Conservation (phyloP, 768 basidiomycete species). For the Boletus coccyginus region DNA sequence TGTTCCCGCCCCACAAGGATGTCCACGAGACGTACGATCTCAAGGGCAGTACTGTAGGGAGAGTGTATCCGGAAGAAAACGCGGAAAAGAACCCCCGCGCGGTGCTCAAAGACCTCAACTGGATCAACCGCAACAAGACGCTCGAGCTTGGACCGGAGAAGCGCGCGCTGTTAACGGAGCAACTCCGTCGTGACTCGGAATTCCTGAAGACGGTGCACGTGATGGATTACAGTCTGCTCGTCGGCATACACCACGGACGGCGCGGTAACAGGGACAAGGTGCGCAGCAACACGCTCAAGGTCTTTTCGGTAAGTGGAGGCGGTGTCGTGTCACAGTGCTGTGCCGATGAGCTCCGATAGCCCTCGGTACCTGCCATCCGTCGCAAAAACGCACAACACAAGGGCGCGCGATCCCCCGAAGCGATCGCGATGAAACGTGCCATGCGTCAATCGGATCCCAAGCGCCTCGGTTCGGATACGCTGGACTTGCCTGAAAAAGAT, state of each 20-base stretch:
- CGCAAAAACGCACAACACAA: slow-evolving; percentile 60
- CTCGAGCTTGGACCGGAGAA: slow-evolving; percentile 97
- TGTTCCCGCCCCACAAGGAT: slow-evolving; percentile 96
- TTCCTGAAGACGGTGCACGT: slow-evolving; percentile 80
- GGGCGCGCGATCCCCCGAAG: slow-evolving; percentile 62
- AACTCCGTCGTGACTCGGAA: slow-evolving; percentile 83
- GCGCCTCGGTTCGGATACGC: slow-evolving; percentile 50
- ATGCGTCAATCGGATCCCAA: slow-evolving; percentile 83
- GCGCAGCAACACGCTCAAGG: slow-evolving; percentile 84
- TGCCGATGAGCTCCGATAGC: slow-evolving; percentile 40
- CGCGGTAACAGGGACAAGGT: slow-evolving; percentile 92
- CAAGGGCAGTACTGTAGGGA: slow-evolving; percentile 90
- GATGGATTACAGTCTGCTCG: slow-evolving; percentile 95
- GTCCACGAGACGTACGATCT: slow-evolving; percentile 97
- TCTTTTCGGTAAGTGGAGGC: slow-evolving; percentile 73
- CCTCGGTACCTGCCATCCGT: slow-evolving; percentile 63
- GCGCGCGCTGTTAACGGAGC: slow-evolving; percentile 84
- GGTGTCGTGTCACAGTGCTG: background rate
- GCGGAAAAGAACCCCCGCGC: slow-evolving; percentile 75
- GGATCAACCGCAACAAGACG: slow-evolving; percentile 76
- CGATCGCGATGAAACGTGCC: slow-evolving; percentile 80
- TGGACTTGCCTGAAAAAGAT: slow-evolving; percentile 62
- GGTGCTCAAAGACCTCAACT: slow-evolving; percentile 94
- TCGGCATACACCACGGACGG: slow-evolving; percentile 90
- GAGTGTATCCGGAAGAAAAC: slow-evolving; percentile 84